Evolutionary conservation across 1,284 basidiomycete species (phyloP).

Genomic region (Moesziomyces globuligerus): DNA sequence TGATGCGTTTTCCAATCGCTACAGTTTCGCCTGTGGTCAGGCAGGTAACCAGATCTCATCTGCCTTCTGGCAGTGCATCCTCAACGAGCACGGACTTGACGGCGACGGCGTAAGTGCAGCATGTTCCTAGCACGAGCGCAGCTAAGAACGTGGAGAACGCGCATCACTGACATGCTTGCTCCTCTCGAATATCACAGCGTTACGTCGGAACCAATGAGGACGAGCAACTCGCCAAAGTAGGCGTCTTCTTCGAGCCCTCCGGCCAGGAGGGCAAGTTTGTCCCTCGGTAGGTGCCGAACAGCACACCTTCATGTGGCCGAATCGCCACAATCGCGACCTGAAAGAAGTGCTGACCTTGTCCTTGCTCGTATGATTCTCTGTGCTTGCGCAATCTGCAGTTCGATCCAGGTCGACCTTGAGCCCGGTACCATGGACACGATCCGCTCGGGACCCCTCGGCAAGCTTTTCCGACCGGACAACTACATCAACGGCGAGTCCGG

Average conservation of each 20-base stretch:
- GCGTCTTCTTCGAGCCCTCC: constrained; percentile 66
- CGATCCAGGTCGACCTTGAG: constrained; percentile 89
- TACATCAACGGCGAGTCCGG: constrained; percentile 73
- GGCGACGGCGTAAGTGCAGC: constrained; percentile 56
- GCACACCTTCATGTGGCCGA: background rate
- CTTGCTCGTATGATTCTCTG: background rate
- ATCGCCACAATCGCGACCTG: background rate
- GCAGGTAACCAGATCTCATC: constrained; percentile 74
- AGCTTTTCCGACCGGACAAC: constrained; percentile 87
- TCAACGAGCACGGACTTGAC: constrained; percentile 66
- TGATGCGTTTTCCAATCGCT: background rate
- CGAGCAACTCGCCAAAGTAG: constrained; percentile 56
- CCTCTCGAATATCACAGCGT: constrained; percentile 36
- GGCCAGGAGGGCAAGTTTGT: constrained; percentile 64
- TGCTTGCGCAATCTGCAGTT: constrained; percentile 79
- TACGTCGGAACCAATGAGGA: constrained; percentile 62
- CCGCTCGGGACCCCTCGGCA: constrained; percentile 76
- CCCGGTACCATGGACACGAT: constrained; percentile 83
- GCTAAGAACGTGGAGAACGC: too few species aligned
- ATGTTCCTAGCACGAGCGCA: too few species aligned
- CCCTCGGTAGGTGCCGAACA: constrained; percentile 42
- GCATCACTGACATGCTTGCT: too few species aligned
- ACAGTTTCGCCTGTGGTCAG: constrained; percentile 68
- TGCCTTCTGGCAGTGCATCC: constrained; percentile 66
- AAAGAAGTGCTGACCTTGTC: background rate